Percentiles rank a stretch among this genome's conserved stretches.
These are phyloP conservation scores for Fulvia fulva DNA, from an alignment of 2,329 filamentous ascomycete species.

Conservation along the genomic window DNA sequence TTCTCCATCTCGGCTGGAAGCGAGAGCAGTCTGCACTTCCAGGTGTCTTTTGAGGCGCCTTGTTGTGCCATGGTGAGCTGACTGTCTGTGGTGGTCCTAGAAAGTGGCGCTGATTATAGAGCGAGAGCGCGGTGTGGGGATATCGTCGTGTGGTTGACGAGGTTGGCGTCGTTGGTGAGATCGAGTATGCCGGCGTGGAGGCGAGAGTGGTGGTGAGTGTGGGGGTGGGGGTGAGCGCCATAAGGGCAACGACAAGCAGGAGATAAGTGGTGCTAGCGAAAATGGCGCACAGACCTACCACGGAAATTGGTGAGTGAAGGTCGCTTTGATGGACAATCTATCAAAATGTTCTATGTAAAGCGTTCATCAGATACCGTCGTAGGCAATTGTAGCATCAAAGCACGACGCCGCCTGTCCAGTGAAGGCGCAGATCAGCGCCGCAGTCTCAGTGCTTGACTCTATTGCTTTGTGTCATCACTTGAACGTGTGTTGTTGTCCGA, in stretches of 20 bases:
- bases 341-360: background rate
- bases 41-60: no score
- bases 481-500: slow-evolving; percentile 47
- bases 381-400: slow-evolving; percentile 33
- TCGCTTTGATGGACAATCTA: background rate
- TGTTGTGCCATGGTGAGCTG: background rate
- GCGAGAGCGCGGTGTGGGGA: no score
- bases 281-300: background rate
- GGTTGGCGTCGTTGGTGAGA: background rate
- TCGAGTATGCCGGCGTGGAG: background rate
- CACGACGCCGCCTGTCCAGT: slow-evolving; percentile 37
- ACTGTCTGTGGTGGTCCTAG: no score
- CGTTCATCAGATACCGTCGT: slow-evolving; percentile 34
- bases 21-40: background rate
- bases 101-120: no score
- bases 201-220: background rate
- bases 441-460: slow-evolving; percentile 96
- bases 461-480: slow-evolving; percentile 83
- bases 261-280: background rate
- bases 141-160: background rate
- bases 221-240: background rate
- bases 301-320: no score
- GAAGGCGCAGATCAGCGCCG: slow-evolving; percentile 42
- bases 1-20: slow-evolving; percentile 6
- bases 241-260: background rate